These are phyloP conservation scores for Pythium monospermum DNA, from an alignment of 352 stramenopile genomes.

Conservation along the genomic window DNA sequence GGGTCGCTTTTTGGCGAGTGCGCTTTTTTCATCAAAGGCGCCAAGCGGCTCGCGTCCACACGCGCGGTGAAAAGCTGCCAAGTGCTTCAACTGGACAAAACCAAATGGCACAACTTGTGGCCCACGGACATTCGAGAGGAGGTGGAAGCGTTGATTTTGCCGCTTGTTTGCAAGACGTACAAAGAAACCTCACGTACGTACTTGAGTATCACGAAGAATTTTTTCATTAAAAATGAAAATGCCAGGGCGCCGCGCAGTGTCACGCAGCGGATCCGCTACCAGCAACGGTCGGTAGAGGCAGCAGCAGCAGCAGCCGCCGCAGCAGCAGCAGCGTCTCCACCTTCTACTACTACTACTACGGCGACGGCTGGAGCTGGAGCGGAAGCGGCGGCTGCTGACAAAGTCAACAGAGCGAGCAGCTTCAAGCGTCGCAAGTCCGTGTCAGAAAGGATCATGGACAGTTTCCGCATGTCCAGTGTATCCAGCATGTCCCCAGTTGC, in stretches of 20 bases:
- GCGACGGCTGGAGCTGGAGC: too few relatives aligned
- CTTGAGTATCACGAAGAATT: conserved; percentile 7
- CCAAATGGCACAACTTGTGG: conserved; percentile 48
- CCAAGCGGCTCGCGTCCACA: conserved; percentile 28
- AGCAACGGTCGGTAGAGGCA: background rate
- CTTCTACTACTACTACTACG: too few relatives aligned
- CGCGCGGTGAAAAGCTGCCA: conserved; percentile 52
- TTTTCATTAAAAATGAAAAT: background rate
- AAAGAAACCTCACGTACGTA: background rate
- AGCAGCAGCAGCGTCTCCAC: too few relatives aligned
- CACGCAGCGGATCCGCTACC: too few relatives aligned
- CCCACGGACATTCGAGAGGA: conserved; percentile 24
- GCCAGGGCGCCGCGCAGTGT: too few relatives aligned
- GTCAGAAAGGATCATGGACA: too few relatives aligned
- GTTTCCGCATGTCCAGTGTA: too few relatives aligned
- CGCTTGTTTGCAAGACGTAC: conserved; percentile 4
- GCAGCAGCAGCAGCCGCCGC: background rate
- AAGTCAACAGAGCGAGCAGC: too few relatives aligned
- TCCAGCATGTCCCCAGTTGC: too few relatives aligned
- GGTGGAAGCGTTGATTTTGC: conserved; percentile 33
- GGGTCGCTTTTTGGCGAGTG: conserved; percentile 53
- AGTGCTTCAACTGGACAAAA: conserved; percentile 43
- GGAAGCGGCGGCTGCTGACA: background rate
- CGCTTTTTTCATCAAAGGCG: conserved; percentile 47
- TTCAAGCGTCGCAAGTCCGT: too few relatives aligned